Evolutionary conservation across 2,329 filamentous ascomycete species (phyloP), one percentile per base, ranked within the genome.

Genomic region (Ceratocystis harringtonii): DNA sequence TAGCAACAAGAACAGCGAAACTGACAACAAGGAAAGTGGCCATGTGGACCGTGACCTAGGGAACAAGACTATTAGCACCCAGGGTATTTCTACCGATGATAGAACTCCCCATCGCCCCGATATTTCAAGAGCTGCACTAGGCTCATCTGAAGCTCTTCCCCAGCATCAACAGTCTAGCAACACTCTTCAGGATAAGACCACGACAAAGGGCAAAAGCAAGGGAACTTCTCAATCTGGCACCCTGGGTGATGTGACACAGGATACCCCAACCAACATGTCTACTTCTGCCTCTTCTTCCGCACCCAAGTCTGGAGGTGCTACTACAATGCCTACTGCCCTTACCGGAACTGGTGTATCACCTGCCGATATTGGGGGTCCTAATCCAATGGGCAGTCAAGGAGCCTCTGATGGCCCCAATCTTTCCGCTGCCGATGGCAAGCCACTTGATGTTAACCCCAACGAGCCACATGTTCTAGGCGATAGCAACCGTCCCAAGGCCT

Each of bases 381-480:
- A 60, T 19, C 45, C 19, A n/a, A n/a, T 19, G 61, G 2, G 17
- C n/a, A 10, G 45, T 15, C 41, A 5, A 7, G 41, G 17, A 41
- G 10, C 36, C 12, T 30, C 61, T n/a, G 43, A 36, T 58, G 28
- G 28, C 17, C 61, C 52, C 19, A 58, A 65, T 17, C 43, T 65
- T 12, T 41, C 30, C 22, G 52, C 63, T 5, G 41, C 63, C 17
- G 55, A 28, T 17, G 63, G 55, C 17, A 25, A 48, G 7, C 57
- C 63, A 25, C 30, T 65, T 25, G 61, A 65, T 44, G 63, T 65
- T 3, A 67, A 65, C 44, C 66, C 63, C 8, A 55, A 65, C 7
- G 63, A 67, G 52, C 48, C 60, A 6, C 63, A 67, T 32, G 28
- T 67, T 19, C 60, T 67, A 12, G 66, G 66, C 12, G 7, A 65